These are phyloP conservation scores for Quercus aquifolioides DNA, from an alignment of 306 rosid species.

Conservation along the genomic window DNA sequence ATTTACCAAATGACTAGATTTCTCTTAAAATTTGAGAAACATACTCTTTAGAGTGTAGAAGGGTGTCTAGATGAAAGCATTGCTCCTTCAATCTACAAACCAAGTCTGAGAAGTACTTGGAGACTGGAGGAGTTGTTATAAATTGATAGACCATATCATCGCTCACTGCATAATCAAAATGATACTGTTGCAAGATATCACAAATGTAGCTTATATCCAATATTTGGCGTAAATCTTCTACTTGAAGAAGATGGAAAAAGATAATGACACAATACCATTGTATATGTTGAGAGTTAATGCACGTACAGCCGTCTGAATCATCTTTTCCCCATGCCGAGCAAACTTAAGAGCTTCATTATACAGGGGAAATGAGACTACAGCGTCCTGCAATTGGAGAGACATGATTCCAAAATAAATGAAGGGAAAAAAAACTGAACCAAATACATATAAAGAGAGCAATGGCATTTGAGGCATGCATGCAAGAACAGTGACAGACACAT, in stretches of 20 bases:
- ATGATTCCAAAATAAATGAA: slow-evolving; percentile 2
- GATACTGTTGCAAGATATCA: slow-evolving; percentile 27
- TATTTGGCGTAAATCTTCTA: slow-evolving; percentile 11
- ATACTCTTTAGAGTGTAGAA: slow-evolving; percentile 50
- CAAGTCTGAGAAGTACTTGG: slow-evolving; percentile 73
- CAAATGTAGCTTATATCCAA: slow-evolving; percentile 18
- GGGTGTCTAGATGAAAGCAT: slow-evolving; percentile 52
- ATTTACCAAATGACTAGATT: background rate
- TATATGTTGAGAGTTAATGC: slow-evolving; percentile 66
- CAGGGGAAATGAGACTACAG: slow-evolving; percentile 77
- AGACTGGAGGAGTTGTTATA: slow-evolving; percentile 71
- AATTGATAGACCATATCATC: slow-evolving; percentile 67
- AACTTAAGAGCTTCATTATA: slow-evolving; percentile 75
- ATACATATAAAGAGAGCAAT: background rate
- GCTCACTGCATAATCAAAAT: slow-evolving; percentile 65
- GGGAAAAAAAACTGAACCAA: background rate
- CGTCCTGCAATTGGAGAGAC: slow-evolving; percentile 44
- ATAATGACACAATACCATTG: slow-evolving; percentile 41
- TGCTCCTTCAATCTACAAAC: slow-evolving; percentile 52
- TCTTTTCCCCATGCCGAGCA: slow-evolving; percentile 70
- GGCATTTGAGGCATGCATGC: background rate
- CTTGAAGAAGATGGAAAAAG: slow-evolving; percentile 6
- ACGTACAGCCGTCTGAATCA: slow-evolving; percentile 76
- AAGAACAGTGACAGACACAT: background rate
- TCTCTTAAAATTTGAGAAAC: slow-evolving; percentile 8